These are phyloP conservation scores for Termitomyces sp. DNA, from an alignment of 768 basidiomycete species.

Conservation along the genomic window DNA sequence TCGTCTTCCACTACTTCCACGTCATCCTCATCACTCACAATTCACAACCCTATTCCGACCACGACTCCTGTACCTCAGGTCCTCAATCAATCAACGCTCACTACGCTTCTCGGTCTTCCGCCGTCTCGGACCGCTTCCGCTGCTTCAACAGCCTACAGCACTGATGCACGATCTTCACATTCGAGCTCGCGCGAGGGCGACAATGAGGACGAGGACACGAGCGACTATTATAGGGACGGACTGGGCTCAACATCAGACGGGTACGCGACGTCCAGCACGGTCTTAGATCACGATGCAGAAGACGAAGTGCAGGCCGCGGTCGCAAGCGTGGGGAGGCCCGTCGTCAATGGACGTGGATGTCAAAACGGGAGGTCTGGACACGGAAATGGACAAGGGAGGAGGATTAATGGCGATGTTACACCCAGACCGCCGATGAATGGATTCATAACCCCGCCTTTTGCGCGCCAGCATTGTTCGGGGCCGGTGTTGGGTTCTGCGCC, in stretches of 20 bases:
- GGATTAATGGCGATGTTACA: slow-evolving; percentile 54
- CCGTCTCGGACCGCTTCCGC: slow-evolving; percentile 37
- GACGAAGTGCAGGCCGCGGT: slow-evolving; percentile 24
- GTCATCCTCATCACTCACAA: slow-evolving; percentile 18
- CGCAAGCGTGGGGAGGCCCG: slow-evolving; percentile 27
- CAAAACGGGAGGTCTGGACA: background rate
- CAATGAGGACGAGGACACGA: slow-evolving; percentile 40
- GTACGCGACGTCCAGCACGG: slow-evolving; percentile 37
- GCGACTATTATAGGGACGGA: slow-evolving; percentile 19
- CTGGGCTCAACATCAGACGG: slow-evolving; percentile 29
- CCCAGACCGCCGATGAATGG: slow-evolving; percentile 43
- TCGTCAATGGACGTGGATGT: slow-evolving; percentile 11
- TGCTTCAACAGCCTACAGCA: slow-evolving; percentile 27
- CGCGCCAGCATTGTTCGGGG: slow-evolving; percentile 1
- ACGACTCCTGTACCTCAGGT: slow-evolving; percentile 54
- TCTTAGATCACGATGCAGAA: slow-evolving; percentile 31
- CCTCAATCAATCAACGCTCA: slow-evolving; percentile 67
- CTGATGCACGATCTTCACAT: slow-evolving; percentile 28
- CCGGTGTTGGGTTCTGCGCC: background rate
- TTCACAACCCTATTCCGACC: slow-evolving; percentile 55
- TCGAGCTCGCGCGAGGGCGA: slow-evolving; percentile 53
- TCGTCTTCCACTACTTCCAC: slow-evolving; percentile 13
- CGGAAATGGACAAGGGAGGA: slow-evolving; percentile 17
- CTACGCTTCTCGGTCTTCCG: slow-evolving; percentile 54
- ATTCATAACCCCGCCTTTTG: slow-evolving; percentile 15